Conservation (phyloP, 495 filamentous ascomycete species). For the Aspergillus nanangensis region DNA sequence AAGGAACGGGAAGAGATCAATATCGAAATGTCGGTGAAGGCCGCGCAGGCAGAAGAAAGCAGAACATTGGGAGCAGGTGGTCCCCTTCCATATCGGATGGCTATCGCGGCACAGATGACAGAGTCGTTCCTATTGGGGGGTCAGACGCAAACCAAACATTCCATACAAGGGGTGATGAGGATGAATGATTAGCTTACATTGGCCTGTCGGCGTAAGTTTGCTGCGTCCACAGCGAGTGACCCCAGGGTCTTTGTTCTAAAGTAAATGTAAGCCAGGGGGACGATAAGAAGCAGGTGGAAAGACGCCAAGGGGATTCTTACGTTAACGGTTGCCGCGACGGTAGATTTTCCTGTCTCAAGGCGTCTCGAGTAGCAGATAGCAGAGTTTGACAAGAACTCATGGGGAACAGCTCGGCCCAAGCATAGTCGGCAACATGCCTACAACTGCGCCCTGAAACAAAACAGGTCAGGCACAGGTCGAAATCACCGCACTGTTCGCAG, state of each 20-base stretch:
- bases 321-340: no score
- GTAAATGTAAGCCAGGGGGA: no score
- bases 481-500: conserved; percentile 19
- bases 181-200: no score
- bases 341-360: no score
- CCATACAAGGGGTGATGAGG: no score
- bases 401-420: conserved; percentile 15
- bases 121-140: conserved; percentile 18
- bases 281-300: no score
- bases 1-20: conserved; percentile 12
- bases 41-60: conserved; percentile 20
- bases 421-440: conserved; percentile 14
- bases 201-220: no score
- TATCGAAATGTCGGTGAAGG: conserved; percentile 18
- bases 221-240: no score
- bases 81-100: conserved; percentile 16
- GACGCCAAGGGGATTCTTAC: no score
- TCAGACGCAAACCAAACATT: no score
- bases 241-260: no score
- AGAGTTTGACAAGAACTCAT: conserved; percentile 3
- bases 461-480: conserved; percentile 18
- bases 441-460: conserved; percentile 20
- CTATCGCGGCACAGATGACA: conserved; percentile 19
- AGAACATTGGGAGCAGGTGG: conserved; percentile 10
- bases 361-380: no score